Conservation (phyloP, 2,329 filamentous ascomycete species). For the Epichloe glyceriae region DNA sequence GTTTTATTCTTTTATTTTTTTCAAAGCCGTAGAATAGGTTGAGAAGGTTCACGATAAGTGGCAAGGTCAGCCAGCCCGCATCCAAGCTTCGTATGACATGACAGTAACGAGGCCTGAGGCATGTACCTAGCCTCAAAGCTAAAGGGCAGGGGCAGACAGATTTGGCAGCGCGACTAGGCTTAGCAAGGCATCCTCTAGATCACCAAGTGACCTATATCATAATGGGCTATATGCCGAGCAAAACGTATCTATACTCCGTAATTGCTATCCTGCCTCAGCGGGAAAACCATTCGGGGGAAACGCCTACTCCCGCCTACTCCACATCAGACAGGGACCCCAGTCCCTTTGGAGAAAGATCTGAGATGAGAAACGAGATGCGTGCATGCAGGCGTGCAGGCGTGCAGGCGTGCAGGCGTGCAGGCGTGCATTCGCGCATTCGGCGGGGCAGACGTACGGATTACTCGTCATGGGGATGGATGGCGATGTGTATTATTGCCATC, state of each 20-base stretch:
- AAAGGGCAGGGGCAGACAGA: too few relatives aligned
- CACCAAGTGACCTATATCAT: too few relatives aligned
- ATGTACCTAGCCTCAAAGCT: too few relatives aligned
- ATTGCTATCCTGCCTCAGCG: too few relatives aligned
- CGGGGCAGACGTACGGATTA: too few relatives aligned
- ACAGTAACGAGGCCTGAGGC: too few relatives aligned
- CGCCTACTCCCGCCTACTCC: neutral
- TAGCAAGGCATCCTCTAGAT: too few relatives aligned
- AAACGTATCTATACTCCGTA: too few relatives aligned
- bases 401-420: neutral
- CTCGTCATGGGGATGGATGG: too few relatives aligned
- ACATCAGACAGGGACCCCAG: neutral
- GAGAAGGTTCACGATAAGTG: neutral
- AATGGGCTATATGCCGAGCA: too few relatives aligned
- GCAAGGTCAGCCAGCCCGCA: neutral
- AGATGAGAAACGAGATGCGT: neutral
- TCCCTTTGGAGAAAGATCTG: neutral
- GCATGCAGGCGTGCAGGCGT: neutral
- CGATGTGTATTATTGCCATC: too few relatives aligned
- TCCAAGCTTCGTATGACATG: neutral
- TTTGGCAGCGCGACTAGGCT: too few relatives aligned
- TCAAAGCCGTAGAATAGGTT: neutral
- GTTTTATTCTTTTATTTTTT: neutral
- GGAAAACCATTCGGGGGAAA: neutral
- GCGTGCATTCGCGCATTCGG: neutral